These are phyloP conservation scores for Globisporangium sylvaticum DNA, from an alignment of 352 stramenopile genomes.

Conservation along the genomic window DNA sequence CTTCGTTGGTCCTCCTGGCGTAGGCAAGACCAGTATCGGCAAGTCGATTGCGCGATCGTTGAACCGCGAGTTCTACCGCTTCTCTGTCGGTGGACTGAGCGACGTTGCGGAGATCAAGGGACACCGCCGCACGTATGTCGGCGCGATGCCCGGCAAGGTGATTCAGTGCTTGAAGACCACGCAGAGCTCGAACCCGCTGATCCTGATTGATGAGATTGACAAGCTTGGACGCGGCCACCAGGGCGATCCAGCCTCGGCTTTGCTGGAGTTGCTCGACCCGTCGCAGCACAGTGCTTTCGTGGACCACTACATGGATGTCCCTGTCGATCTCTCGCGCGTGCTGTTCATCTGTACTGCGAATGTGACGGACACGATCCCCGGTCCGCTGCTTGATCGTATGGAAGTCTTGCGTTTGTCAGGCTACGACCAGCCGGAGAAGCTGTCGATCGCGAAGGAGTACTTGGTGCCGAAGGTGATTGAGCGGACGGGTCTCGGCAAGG, in stretches of 20 bases:
- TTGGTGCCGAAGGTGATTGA: conserved; percentile 96
- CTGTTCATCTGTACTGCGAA: conserved; percentile 98
- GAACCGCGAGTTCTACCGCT: conserved; percentile 97
- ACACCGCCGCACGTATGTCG: conserved; percentile 97
- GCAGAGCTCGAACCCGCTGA: conserved; percentile 95
- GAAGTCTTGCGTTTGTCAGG: conserved; percentile 97
- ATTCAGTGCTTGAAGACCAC: conserved; percentile 99
- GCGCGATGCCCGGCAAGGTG: conserved; percentile 98
- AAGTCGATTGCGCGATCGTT: conserved; percentile 95
- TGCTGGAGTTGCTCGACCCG: conserved; percentile 97
- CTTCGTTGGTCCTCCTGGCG: conserved; percentile 92
- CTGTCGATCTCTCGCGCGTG: conserved; percentile 96
- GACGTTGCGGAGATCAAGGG: conserved; percentile 99
- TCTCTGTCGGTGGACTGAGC: conserved; percentile 95
- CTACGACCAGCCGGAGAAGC: conserved; percentile 95
- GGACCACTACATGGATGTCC: conserved; percentile 98
- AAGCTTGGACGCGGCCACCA: conserved; percentile 85
- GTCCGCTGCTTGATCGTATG: conserved; percentile 98
- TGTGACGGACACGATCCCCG: conserved; percentile 95
- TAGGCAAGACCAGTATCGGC: conserved; percentile 94
- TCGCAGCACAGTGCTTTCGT: conserved; percentile 96
- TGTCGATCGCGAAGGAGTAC: conserved; percentile 98
- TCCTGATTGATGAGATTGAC: conserved; percentile 97
- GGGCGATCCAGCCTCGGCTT: conserved; percentile 93
- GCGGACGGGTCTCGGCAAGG: conserved; percentile 83